These are phyloP conservation scores for Rhypophila decipiens DNA, from an alignment of 495 filamentous ascomycete genomes.

Conservation along the genomic window DNA sequence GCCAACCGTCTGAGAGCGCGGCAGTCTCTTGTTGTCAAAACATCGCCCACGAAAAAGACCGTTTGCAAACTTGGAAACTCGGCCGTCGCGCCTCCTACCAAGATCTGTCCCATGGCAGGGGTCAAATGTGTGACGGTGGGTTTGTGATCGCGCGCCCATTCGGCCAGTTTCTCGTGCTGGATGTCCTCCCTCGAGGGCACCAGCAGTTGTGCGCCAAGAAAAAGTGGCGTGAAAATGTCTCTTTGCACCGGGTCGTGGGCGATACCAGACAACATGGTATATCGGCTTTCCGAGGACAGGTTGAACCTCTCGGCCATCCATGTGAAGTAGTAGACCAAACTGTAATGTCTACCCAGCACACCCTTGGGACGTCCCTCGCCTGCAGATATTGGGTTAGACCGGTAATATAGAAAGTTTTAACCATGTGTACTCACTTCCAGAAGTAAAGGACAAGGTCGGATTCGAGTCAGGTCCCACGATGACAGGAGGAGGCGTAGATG, in stretches of 20 bases:
- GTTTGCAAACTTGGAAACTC: slow-evolving; percentile 72
- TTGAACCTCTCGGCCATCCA: slow-evolving; percentile 89
- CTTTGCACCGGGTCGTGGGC: slow-evolving; percentile 88
- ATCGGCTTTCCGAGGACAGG: slow-evolving; percentile 66
- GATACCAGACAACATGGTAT: slow-evolving; percentile 80
- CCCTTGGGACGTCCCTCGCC: slow-evolving; percentile 71
- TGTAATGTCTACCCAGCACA: slow-evolving; percentile 83
- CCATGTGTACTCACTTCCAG: no score
- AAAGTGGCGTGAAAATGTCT: slow-evolving; percentile 92
- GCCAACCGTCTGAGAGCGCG: slow-evolving; percentile 71
- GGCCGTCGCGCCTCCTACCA: slow-evolving; percentile 76
- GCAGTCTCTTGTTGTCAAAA: slow-evolving; percentile 83
- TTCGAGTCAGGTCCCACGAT: slow-evolving; percentile 85
- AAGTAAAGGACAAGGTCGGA: slow-evolving; percentile 80
- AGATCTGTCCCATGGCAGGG: slow-evolving; percentile 92
- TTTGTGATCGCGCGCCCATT: slow-evolving; percentile 79
- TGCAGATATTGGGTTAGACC: no score
- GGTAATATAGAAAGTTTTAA: no score
- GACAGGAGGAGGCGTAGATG: slow-evolving; percentile 57
- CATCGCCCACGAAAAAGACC: slow-evolving; percentile 91
- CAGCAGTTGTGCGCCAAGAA: slow-evolving; percentile 74
- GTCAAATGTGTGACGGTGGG: slow-evolving; percentile 88
- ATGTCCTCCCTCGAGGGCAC: slow-evolving; percentile 84
- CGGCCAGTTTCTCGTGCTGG: slow-evolving; percentile 77
- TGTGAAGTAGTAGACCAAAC: slow-evolving; percentile 75